These are phyloP conservation scores for Calvatia gigantea DNA, from an alignment of 768 basidiomycete genomes.

Conservation along the genomic window DNA sequence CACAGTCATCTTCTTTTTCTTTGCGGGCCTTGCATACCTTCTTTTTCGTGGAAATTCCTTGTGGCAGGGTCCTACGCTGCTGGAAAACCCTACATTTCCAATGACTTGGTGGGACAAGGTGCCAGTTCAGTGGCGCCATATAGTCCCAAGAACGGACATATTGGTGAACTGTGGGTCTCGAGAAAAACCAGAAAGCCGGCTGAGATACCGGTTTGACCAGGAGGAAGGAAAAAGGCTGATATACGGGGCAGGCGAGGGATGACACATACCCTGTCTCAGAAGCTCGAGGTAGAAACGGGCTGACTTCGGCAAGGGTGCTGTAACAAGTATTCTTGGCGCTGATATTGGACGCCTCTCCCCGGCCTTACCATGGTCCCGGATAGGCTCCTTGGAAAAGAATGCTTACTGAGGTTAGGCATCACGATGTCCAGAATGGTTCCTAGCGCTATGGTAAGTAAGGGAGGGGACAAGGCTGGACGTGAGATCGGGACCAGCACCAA, in stretches of 20 bases:
- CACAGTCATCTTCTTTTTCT: neutral
- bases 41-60: neutral
- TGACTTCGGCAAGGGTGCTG: neutral
- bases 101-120: neutral
- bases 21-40: neutral
- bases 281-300: neutral
- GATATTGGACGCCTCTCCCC: neutral
- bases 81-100: neutral
- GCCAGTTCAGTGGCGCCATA: neutral
- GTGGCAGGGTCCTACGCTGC: neutral
- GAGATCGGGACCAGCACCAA: neutral
- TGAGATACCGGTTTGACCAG: conserved; percentile 18
- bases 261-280: neutral
- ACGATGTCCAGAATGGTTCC: neutral
- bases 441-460: neutral
- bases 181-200: neutral
- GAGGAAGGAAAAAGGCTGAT: neutral
- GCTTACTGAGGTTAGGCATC: conserved; percentile 7
- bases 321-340: neutral
- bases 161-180: neutral
- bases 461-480: neutral
- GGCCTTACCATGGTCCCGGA: neutral
- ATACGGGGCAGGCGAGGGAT: neutral
- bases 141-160: neutral
- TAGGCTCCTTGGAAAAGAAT: conserved; percentile 10